Conservation (phyloP, 2,329 filamentous ascomycete genomes). For the Fusarium sambucinum region DNA sequence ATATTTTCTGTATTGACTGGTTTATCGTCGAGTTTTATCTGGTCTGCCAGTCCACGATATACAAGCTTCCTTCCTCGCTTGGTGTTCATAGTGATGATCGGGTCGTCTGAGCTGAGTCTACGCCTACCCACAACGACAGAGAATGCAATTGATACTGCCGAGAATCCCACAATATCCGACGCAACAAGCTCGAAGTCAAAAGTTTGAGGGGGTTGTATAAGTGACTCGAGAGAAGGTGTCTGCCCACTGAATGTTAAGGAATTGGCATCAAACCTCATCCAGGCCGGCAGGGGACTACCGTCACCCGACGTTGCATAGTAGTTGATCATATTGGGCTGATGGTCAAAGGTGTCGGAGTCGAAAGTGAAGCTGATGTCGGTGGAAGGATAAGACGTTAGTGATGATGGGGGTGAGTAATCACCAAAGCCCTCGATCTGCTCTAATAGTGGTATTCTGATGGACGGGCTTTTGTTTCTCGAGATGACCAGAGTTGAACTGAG, state of each 20-base stretch:
- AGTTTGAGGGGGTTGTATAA: slow-evolving; percentile 75
- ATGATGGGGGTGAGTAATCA: slow-evolving; percentile 69
- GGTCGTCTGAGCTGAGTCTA: slow-evolving; percentile 72
- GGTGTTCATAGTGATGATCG: slow-evolving; percentile 68
- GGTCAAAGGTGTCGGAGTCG: slow-evolving; percentile 71
- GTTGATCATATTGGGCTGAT: slow-evolving; percentile 64
- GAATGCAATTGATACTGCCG: slow-evolving; percentile 74
- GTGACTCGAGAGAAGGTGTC: slow-evolving; percentile 73
- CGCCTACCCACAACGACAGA: slow-evolving; percentile 79
- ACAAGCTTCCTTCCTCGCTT: slow-evolving; percentile 64
- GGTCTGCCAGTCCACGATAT: slow-evolving; percentile 64
- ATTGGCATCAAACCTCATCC: slow-evolving; percentile 78
- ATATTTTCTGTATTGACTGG: slow-evolving; percentile 64
- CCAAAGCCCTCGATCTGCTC: slow-evolving; percentile 70
- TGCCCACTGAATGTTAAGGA: slow-evolving; percentile 76
- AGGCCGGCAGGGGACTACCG: slow-evolving; percentile 86
- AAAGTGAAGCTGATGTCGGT: slow-evolving; percentile 66
- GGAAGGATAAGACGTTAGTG: slow-evolving; percentile 67
- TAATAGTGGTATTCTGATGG: slow-evolving; percentile 66
- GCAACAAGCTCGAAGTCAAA: slow-evolving; percentile 81
- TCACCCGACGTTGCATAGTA: slow-evolving; percentile 84
- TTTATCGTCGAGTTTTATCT: slow-evolving; percentile 70
- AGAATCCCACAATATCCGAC: slow-evolving; percentile 83
- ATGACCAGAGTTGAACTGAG: slow-evolving; percentile 79
- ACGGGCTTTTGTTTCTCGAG: slow-evolving; percentile 67